These are phyloP conservation scores for Mortierella sp. DNA, from an alignment of 371 early-diverging fungal genomes.

Conservation along the genomic window DNA sequence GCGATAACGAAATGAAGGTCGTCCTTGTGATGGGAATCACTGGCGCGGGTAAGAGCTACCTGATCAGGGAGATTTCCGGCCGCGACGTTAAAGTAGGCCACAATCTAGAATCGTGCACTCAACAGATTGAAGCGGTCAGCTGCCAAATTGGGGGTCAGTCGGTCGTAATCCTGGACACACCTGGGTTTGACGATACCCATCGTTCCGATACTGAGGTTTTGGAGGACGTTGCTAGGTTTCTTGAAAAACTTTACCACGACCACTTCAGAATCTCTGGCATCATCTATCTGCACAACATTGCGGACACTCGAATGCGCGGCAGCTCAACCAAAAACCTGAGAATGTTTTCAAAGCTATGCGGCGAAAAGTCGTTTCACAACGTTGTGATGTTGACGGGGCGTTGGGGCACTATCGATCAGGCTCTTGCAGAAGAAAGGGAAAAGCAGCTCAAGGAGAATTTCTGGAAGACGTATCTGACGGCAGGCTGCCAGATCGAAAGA, in stretches of 20 bases:
- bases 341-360: conserved; percentile 6
- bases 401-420: not conserved
- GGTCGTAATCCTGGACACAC: conserved; percentile 6
- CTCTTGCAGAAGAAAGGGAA: not conserved
- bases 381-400: conserved; percentile 6
- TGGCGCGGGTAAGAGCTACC: conserved; percentile 12
- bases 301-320: conserved; percentile 2
- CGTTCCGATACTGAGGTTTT: conserved; percentile 6
- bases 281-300: conserved; percentile 13
- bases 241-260: not conserved
- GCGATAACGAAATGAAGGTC: not conserved
- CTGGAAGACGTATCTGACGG: not conserved
- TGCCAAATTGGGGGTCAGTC: not conserved
- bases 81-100: not conserved
- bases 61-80: conserved; percentile 11
- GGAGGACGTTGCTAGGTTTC: not conserved
- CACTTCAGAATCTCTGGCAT: conserved; percentile 3
- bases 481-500: conserved; percentile 4
- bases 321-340: not conserved
- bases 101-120: conserved; percentile 9
- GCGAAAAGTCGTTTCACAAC: conserved; percentile 1
- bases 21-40: conserved; percentile 9
- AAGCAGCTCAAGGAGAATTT: conserved; percentile 2
- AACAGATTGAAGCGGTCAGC: not conserved
- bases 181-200: conserved; percentile 9